Evolutionary conservation across 2,329 filamentous ascomycete species (phyloP), one percentile per base, ranked within the genome.

Genomic region (Apiospora kogelbergensis): DNA sequence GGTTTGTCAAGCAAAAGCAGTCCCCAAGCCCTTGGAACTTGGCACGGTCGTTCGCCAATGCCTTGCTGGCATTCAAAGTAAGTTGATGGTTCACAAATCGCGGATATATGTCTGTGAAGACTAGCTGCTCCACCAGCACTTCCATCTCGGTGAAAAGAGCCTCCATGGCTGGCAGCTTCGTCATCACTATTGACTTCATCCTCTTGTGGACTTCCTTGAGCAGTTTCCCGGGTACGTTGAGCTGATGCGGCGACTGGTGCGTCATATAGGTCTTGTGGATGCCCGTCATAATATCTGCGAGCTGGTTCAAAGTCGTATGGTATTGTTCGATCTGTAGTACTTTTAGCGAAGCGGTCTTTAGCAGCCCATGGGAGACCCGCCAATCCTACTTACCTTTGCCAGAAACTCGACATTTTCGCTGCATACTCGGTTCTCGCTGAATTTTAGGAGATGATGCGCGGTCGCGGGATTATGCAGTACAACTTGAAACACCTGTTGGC

Each of bases 31-130:
- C 82, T 63, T 79, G 77, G 66, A 81, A 84, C 67, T 72, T 77
- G 40, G 75, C 69, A 9, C 82, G 81, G 69, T 77, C 77, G 4
- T 77, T 67, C 10, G 67, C 67, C 30, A 70, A 63, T 10, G 69
- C 69, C 37, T 60, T 57, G 6, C 67, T 76, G n/a, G 83, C 81
- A 65, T 81, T 82, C 48, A 81, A 73, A 13, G 80, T 80, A 67
- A 88, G 78, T 74, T 87, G 85, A 71, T 85, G 78, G 65, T 83
- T 82, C 24, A 86, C 81, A 71, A 86, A 88, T 46, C 81, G 78
- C 2, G 84, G 84, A 71, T 86, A 88, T 17, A 86, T 78, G 60
- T 84, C 80, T 10, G 74, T 77, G 22, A 80, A 74, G 6, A 86
- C 74, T 0, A 83, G 75, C 24, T 78, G 78, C 69, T 85, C 80